Evolutionary conservation across 441 rosid species (phyloP), one percentile per base, ranked within the genome.

Genomic region (Corymbia citriodora): DNA sequence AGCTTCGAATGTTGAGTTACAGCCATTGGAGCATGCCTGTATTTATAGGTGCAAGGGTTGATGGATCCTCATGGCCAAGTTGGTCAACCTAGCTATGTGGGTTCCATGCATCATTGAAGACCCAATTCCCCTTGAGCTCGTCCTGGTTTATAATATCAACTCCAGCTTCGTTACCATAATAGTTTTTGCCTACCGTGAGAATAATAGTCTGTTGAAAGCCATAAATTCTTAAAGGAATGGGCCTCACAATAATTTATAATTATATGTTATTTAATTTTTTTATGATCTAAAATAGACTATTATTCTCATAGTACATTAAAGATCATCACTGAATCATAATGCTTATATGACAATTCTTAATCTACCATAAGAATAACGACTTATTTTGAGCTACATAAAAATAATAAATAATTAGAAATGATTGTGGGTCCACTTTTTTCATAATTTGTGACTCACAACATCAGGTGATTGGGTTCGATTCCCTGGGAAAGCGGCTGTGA

Each of bases 381-480:
- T 2, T 59, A 59, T 59, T 59, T 59, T 10, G 23, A 9, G 1
- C 1, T 13, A 2, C 0, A 59, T 23, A 57, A 23, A 59, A 57
- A 19, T 55, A 55, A 55, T 18, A 17, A 55, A 7, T 55, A 50
- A 50, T 50, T 50, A 50, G 10, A 9, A 19, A 55, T 55, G 8
- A 55, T 55, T 19, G 1, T 55, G 21, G 0, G 59, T 0, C 21
- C 0, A 7, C 0, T 55, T 55, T 10, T 55, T 55, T 55, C 25
- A 55, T 7, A 9, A 59, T 59, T 23, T 59, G 29, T 10, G 0
- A 59, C 3, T 59, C 63, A 10, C 25, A 10, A 59, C 14, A 59
- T 40, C 6, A 40, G 9, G 0, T 59, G n/a, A n/a, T n/a, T n/a
- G n/a, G n/a, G n/a, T n/a, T n/a, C n/a, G n/a, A n/a, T n/a, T n/a